Percentiles rank a stretch among this genome's conserved stretches.
phyloP scores from a whole-genome alignment of 2,329 filamentous ascomycete species.

The Acarospora socialis region DNA sequence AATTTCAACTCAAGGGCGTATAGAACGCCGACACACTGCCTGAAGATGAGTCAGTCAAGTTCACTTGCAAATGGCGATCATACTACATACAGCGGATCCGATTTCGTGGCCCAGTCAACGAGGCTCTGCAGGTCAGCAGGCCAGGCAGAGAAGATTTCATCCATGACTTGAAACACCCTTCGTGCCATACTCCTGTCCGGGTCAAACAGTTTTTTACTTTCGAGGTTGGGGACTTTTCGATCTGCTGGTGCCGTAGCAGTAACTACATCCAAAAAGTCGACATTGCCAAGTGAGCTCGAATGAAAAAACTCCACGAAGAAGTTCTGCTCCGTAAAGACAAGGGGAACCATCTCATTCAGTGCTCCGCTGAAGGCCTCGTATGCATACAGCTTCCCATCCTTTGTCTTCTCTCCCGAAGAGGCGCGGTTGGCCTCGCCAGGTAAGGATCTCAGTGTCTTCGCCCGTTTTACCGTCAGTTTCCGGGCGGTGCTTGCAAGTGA shows the following conservation, averaged over 20 bases:
- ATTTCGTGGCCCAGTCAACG: constrained; percentile 67
- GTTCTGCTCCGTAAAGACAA: constrained; percentile 89
- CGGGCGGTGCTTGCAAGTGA: constrained; percentile 50
- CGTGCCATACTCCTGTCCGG: constrained; percentile 77
- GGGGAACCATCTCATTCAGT: constrained; percentile 65
- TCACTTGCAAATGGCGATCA: not conserved
- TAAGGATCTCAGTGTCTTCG: constrained; percentile 54
- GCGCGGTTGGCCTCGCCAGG: constrained; percentile 30
- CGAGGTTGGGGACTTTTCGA: constrained; percentile 58
- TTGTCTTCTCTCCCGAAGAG: constrained; percentile 38
- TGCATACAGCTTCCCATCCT: constrained; percentile 53
- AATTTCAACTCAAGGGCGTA: constrained; percentile 68
- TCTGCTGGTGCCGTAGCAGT: constrained; percentile 49
- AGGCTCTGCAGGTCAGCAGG: constrained; percentile 62
- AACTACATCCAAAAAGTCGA: constrained; percentile 74
- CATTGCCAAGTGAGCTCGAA: constrained; percentile 64
- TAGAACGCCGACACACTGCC: constrained; percentile 80
- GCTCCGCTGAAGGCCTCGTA: constrained; percentile 71
- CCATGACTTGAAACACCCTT: constrained; percentile 74
- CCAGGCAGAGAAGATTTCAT: constrained; percentile 73
- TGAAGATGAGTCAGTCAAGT: constrained; percentile 21
- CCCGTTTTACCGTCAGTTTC: constrained; percentile 87
- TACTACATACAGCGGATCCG: constrained; percentile 62
- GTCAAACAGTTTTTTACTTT: constrained; percentile 64
- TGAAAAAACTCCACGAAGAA: constrained; percentile 97